These are phyloP conservation scores for Podosphaera aphanis DNA, from an alignment of 2,329 filamentous ascomycete genomes.

Conservation along the genomic window DNA sequence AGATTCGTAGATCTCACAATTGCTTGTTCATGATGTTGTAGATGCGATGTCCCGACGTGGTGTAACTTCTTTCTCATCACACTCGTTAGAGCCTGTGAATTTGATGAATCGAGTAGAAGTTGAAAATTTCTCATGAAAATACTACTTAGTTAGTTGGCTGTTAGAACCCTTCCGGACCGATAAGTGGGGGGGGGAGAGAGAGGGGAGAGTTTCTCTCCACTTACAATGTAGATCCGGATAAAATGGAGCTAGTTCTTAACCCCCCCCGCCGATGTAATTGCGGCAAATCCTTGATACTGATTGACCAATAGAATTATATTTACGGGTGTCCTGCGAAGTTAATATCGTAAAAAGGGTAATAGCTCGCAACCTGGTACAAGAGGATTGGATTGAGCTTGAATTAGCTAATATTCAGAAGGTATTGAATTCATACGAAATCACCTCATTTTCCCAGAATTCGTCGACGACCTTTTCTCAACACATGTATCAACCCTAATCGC, in stretches of 20 bases:
- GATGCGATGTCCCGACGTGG: constrained; percentile 3
- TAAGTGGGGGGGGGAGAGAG: not conserved
- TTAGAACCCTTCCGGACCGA: not conserved
- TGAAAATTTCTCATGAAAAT: not conserved
- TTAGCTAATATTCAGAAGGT: not conserved
- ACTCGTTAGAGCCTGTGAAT: not conserved
- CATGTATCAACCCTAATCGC: not conserved
- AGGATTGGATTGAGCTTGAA: not conserved
- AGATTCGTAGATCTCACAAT: not conserved
- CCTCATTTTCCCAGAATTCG: not conserved
- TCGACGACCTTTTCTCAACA: not conserved
- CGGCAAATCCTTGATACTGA: not conserved
- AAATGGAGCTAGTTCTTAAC: not conserved
- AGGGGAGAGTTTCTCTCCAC: not conserved
- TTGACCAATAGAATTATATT: not conserved
- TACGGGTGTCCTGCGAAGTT: not conserved
- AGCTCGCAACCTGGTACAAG: not conserved
- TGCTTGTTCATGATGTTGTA: not conserved
- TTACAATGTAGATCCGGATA: not conserved
- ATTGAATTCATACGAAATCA: too few relatives aligned
- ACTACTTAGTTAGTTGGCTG: not conserved
- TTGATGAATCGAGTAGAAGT: not conserved
- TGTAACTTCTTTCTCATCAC: constrained; percentile 13
- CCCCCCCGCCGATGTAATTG: not conserved
- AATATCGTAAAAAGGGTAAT: not conserved